Evolutionary conservation across 208 protist genomes (phyloP).

Genomic region (Wallacemonas collosoma): DNA sequence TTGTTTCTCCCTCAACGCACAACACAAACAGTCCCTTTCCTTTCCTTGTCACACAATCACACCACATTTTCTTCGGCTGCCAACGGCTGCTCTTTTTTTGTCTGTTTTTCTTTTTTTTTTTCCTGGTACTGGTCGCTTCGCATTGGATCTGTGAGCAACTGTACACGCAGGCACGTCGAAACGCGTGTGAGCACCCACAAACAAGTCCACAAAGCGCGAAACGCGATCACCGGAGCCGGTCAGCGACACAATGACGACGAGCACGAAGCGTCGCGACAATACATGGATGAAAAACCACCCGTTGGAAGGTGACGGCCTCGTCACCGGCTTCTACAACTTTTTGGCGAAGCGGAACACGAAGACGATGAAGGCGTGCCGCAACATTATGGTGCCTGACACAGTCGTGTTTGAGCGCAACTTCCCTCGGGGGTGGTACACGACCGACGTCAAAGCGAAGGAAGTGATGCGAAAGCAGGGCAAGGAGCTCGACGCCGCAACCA

Average conservation of each 20-base stretch:
- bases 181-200: background rate
- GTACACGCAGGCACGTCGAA: background rate
- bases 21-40: no score
- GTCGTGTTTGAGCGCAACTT: conserved; percentile 92
- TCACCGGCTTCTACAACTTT: conserved; percentile 83
- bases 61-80: background rate
- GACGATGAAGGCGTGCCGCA: conserved; percentile 79
- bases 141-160: no score
- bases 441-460: conserved; percentile 78
- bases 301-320: conserved; percentile 78
- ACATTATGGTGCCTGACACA: conserved; percentile 82
- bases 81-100: conserved; percentile 4
- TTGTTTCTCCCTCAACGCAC: no score
- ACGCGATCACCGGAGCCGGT: no score
- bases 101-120: conserved; percentile 1
- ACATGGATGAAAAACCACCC: conserved; percentile 91
- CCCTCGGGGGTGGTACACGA: conserved; percentile 88
- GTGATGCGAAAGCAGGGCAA: conserved; percentile 86
- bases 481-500: conserved; percentile 85
- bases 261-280: conserved; percentile 25
- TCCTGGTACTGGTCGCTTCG: background rate
- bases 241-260: conserved; percentile 24
- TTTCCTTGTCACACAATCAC: no score
- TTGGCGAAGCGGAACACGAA: conserved; percentile 84
- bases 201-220: background rate